phyloP scores from a whole-genome alignment of 768 basidiomycete genomes.

The Mycena filopes region DNA sequence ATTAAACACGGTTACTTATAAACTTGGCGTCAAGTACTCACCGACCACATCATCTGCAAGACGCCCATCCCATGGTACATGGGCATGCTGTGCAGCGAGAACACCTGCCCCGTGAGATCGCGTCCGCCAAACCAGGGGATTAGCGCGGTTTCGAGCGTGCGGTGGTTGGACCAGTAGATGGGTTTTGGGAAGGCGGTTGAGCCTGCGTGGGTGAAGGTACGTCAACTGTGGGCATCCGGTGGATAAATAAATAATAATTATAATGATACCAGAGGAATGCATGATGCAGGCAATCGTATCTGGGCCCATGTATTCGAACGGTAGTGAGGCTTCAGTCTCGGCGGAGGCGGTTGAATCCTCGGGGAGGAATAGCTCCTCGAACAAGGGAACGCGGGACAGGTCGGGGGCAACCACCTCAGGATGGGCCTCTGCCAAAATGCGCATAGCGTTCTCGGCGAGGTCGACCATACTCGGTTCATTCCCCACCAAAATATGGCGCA shows the following conservation, averaged over 20 bases:
- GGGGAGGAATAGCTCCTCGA: constrained; percentile 35
- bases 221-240: too few relatives aligned
- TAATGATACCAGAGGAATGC: background rate
- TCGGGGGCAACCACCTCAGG: constrained; percentile 18
- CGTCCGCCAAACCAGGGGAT: constrained; percentile 38
- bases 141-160: constrained; percentile 24
- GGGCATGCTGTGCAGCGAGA: constrained; percentile 43
- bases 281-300: constrained; percentile 34
- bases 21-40: background rate
- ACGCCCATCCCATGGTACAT: constrained; percentile 43
- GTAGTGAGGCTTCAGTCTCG: constrained; percentile 27
- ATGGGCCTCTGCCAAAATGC: constrained; percentile 28
- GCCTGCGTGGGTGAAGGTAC: constrained; percentile 5
- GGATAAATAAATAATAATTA: background rate
- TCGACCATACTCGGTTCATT: constrained; percentile 37
- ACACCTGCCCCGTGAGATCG: constrained; percentile 35
- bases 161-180: constrained; percentile 28
- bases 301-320: constrained; percentile 14
- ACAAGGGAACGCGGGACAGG: constrained; percentile 34
- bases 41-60: constrained; percentile 28
- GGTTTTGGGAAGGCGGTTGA: constrained; percentile 39
- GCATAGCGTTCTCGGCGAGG: constrained; percentile 33
- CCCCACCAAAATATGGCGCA: constrained; percentile 39
- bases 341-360: background rate
- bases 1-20: background rate